phyloP scores from a whole-genome alignment of 139 green algal species.

The Eudorina sp. region DNA sequence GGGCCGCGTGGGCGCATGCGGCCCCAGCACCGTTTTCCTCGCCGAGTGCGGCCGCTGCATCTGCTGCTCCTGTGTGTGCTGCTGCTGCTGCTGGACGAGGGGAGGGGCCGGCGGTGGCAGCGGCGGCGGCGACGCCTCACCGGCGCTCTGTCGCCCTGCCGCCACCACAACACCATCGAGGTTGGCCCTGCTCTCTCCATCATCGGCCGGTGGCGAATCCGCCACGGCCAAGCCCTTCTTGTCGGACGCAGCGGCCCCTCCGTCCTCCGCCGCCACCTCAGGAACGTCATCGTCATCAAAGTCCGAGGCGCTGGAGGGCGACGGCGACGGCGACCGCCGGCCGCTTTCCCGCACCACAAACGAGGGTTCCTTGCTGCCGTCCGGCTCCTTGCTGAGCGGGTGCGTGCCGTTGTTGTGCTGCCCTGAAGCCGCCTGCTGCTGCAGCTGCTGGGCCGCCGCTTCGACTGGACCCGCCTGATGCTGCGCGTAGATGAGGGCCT shows the following conservation, averaged over 20 bases:
- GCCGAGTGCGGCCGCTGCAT: background rate
- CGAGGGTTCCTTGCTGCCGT: background rate
- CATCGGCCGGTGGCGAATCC: too few relatives aligned
- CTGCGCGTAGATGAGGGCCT: slow-evolving; percentile 27
- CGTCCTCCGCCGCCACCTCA: background rate
- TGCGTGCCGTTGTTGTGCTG: background rate
- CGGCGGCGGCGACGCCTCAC: background rate
- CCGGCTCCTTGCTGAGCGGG: background rate
- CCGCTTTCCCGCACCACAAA: background rate
- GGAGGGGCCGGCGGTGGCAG: background rate
- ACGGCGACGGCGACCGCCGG: background rate
- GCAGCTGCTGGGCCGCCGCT: background rate
- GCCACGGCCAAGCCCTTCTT: background rate
- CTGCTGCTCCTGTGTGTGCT: background rate
- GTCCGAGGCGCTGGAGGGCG: background rate
- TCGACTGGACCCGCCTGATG: background rate
- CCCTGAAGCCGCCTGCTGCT: background rate
- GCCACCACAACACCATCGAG: too few relatives aligned
- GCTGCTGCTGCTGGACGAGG: background rate
- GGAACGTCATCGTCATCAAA: background rate
- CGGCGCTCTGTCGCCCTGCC: too few relatives aligned
- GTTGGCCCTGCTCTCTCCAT: too few relatives aligned
- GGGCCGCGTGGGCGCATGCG: background rate
- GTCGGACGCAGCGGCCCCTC: background rate
- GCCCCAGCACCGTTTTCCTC: background rate